Base-by-base conservation (phyloP, 1,284 basidiomycete genomes). In the Lentinula novae-zelandiae region DNA sequence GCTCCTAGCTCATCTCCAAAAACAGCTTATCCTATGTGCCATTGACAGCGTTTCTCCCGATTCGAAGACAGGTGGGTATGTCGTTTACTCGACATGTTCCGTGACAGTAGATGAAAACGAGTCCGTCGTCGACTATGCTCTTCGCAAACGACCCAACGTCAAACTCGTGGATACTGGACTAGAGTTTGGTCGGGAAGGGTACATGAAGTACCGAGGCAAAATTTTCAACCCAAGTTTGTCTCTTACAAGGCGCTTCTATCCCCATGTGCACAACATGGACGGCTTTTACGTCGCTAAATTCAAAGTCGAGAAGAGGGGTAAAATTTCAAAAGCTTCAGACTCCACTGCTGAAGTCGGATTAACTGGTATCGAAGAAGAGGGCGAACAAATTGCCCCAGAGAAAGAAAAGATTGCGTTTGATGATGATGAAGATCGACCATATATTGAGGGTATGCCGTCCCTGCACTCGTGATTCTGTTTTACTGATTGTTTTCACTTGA, bases 231-330 rank as follows among this genome's bases (percentile, higher is more conserved):
- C 90, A 39, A 90, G 84, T 63, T 77, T 99, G 69, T 83, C 79
- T 63, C 76, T 96, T 67, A 96, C 96, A n/a, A 78, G 93, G 66
- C 80, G 95, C 62, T 94, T 93, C 75, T 95, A 93, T 72, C 93
- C 93, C 12, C 93, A 95, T 72, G 90, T 92, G 67, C 90, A 93
- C 73, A 93, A 93, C 72, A 93, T 99, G 92, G 97, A 99, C 74
- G 97, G 97, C 2, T 99, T 99, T 82, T 99, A 87, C 74, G 95
- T 99, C 60, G 96, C 96, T 66, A 99, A 99, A 77, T 93, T 99
- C 82, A 97, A 95, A 76, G 89, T 99, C 22, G 90, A 88, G 71
- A 91, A 86, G 75, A 83, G 87, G 63, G 72, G 76, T 56, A 95
- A 93, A 76, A 71, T 67, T 57, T 71, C 69, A 55, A 70, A 71